Percentiles rank a stretch among this genome's conserved stretches.
Conservation (phyloP, 1,284 basidiomycete genomes). For the Irpex sp. region DNA sequence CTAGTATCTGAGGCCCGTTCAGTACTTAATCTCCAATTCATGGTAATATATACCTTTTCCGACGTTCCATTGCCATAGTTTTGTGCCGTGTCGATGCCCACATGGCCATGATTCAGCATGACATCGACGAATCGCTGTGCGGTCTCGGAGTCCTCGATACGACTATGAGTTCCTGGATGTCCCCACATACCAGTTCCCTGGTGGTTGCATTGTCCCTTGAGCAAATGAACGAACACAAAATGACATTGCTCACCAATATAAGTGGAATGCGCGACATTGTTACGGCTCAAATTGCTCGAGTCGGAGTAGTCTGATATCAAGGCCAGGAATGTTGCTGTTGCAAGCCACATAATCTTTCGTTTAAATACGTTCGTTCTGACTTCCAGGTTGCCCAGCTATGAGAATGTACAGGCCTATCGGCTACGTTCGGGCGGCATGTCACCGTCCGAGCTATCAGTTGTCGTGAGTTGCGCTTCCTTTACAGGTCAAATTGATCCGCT, state of each 20-base stretch:
- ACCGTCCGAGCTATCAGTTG: background rate
- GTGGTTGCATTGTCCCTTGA: background rate
- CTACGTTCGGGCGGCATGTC: background rate
- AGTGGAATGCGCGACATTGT: constrained; percentile 3
- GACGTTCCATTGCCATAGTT: constrained; percentile 50
- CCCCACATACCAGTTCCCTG: constrained; percentile 53
- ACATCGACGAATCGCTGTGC: constrained; percentile 45
- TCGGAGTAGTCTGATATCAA: too few relatives aligned
- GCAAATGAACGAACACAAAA: background rate
- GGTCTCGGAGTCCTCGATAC: constrained; percentile 33
- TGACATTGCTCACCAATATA: background rate
- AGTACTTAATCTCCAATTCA: too few relatives aligned
- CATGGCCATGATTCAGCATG: constrained; percentile 40
- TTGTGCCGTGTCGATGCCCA: constrained; percentile 47
- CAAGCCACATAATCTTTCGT: too few relatives aligned
- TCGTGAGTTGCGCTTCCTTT: background rate
- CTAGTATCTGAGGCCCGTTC: background rate
- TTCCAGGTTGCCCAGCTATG: too few relatives aligned
- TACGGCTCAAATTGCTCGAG: too few relatives aligned
- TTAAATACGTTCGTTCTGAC: too few relatives aligned
- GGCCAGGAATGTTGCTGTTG: too few relatives aligned
- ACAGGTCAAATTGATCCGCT: background rate
- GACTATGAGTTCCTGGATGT: constrained; percentile 37
- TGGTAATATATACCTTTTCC: constrained; percentile 31
- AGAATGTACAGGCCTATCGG: too few relatives aligned